A percentile compares a stretch with the other conserved stretches of the same genome.
These are phyloP conservation scores for Candida montana DNA, from an alignment of 805 yeast species.

Conservation along the genomic window DNA sequence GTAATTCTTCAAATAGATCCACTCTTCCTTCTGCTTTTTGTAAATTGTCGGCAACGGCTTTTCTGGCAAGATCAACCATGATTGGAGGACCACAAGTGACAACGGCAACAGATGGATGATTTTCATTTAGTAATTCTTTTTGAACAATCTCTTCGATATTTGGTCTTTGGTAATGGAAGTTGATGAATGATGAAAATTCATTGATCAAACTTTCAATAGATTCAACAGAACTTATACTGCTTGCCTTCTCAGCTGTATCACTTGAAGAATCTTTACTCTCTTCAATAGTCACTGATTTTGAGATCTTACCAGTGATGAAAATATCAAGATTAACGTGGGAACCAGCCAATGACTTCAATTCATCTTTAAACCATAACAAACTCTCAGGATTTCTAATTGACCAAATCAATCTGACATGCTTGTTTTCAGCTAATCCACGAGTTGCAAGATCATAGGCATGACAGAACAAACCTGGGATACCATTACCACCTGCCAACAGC, in stretches of 20 bases:
- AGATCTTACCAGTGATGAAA: conserved; percentile 30
- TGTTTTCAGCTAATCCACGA: conserved; percentile 19
- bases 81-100: conserved; percentile 59
- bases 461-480: conserved; percentile 44
- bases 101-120: conserved; percentile 41
- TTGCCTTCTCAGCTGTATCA: background rate
- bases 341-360: conserved; percentile 30
- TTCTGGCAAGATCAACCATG: conserved; percentile 53
- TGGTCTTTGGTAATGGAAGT: conserved; percentile 44
- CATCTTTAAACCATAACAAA: conserved; percentile 43
- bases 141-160: conserved; percentile 30
- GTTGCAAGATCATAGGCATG: conserved; percentile 29
- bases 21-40: conserved; percentile 41
- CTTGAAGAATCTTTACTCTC: conserved; percentile 4
- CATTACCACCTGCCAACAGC: conserved; percentile 45
- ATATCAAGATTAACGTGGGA: conserved; percentile 28
- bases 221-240: background rate
- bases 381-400: conserved; percentile 48
- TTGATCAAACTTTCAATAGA: background rate
- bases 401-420: conserved; percentile 51
- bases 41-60: conserved; percentile 36
- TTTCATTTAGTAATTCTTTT: conserved; percentile 30
- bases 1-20: conserved; percentile 71
- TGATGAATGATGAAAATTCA: conserved; percentile 13
- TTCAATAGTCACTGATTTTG: background rate